Evolutionary conservation across 306 rosid genomes (phyloP).

Genomic region (Heteromeles arbutifolia): DNA sequence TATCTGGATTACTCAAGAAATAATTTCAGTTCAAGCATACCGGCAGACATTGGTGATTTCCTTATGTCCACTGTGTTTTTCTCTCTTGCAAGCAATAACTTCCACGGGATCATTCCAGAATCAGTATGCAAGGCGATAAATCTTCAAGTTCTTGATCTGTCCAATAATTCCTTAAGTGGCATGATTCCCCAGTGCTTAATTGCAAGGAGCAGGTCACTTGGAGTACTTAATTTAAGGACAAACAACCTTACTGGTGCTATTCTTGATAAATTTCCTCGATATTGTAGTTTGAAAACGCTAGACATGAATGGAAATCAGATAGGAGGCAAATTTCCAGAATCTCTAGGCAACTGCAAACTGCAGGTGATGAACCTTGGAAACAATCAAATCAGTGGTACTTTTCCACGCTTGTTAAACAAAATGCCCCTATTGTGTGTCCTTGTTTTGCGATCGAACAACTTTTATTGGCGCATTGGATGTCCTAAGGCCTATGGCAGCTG

Average conservation of each 20-base stretch:
- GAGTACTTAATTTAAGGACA: slow-evolving; percentile 19
- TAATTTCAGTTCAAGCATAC: slow-evolving; percentile 17
- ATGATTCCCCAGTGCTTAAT: slow-evolving; percentile 14
- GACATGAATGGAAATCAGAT: slow-evolving; percentile 6
- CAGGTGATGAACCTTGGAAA: slow-evolving; percentile 13
- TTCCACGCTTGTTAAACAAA: slow-evolving; percentile 22
- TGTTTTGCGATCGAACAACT: slow-evolving; percentile 31
- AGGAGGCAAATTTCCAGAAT: slow-evolving; percentile 27
- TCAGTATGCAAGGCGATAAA: slow-evolving; percentile 31
- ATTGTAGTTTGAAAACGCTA: background rate
- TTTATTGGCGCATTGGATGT: slow-evolving; percentile 31
- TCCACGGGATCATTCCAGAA: slow-evolving; percentile 3
- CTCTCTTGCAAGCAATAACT: slow-evolving; percentile 22
- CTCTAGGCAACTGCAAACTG: slow-evolving; percentile 12
- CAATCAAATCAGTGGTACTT: background rate
- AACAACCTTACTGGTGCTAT: slow-evolving; percentile 20
- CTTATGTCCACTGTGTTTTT: background rate
- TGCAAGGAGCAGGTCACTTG: background rate
- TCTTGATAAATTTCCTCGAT: slow-evolving; percentile 11
- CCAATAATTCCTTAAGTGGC: slow-evolving; percentile 24
- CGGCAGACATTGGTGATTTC: background rate
- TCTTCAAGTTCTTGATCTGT: slow-evolving; percentile 27
- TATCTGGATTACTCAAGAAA: slow-evolving; percentile 27
- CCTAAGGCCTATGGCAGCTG: slow-evolving; percentile 4
- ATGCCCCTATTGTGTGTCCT: slow-evolving; percentile 30